Evolutionary conservation across 768 basidiomycete genomes (phyloP).

Genomic region (Paxillus involutus): DNA sequence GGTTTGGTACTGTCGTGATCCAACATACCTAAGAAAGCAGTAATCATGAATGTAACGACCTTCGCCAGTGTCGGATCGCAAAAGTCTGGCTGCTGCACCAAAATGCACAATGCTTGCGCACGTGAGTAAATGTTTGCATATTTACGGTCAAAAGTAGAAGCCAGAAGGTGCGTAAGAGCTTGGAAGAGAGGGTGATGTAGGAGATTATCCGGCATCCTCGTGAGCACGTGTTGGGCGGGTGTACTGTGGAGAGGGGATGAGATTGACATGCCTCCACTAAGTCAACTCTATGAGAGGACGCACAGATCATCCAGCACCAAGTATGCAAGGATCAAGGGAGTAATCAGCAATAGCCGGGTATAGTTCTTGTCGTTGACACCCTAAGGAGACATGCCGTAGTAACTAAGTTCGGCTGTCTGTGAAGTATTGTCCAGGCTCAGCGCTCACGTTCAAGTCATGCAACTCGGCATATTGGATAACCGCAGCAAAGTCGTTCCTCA

Average conservation of each 20-base stretch:
- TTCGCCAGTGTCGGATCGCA: constrained; percentile 45
- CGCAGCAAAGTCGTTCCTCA: constrained; percentile 40
- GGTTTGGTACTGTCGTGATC: neutral
- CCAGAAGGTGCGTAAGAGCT: constrained; percentile 46
- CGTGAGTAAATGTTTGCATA: constrained; percentile 56
- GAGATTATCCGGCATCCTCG: constrained; percentile 53
- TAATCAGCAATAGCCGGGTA: constrained; percentile 51
- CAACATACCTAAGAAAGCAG: constrained; percentile 52
- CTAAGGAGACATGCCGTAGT: constrained; percentile 21
- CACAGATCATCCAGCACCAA: constrained; percentile 64
- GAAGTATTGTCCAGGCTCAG: neutral
- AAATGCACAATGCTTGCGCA: constrained; percentile 39
- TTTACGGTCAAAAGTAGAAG: constrained; percentile 52
- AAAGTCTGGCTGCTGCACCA: constrained; percentile 45
- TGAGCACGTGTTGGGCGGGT: constrained; percentile 57
- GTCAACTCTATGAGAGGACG: constrained; percentile 21
- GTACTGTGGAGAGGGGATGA: constrained; percentile 37
- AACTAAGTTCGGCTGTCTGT: too few relatives aligned
- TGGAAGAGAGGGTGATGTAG: constrained; percentile 43
- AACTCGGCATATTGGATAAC: constrained; percentile 50
- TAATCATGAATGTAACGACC: constrained; percentile 44
- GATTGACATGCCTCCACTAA: neutral
- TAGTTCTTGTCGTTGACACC: constrained; percentile 38
- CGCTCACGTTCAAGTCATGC: constrained; percentile 52
- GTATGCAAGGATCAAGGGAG: constrained; percentile 65